Conservation (phyloP, 1,284 basidiomycete species). For the Pseudozyma sp. region DNA sequence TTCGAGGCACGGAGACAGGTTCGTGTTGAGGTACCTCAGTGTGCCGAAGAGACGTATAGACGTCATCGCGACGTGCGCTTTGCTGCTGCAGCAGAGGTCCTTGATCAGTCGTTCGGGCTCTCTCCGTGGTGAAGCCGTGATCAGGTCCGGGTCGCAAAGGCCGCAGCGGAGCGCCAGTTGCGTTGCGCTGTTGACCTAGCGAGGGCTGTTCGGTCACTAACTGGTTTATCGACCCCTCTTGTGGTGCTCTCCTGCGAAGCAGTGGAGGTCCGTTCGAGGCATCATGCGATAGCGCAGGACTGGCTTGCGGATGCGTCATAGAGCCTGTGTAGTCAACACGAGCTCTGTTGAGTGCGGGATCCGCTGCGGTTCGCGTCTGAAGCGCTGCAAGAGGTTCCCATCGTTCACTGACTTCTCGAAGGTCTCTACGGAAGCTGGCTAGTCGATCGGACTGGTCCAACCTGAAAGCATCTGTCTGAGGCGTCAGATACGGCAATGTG, state of each 20-base stretch:
- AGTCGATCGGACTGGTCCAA: background rate
- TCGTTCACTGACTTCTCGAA: background rate
- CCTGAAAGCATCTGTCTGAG: background rate
- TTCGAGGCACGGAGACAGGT: slow-evolving; percentile 11
- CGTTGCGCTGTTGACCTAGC: too few relatives aligned
- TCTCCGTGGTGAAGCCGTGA: background rate
- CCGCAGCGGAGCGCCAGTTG: too few relatives aligned
- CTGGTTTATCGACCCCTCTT: too few relatives aligned
- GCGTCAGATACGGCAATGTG: too few relatives aligned
- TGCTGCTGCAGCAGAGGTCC: background rate
- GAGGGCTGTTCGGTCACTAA: too few relatives aligned
- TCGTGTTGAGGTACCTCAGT: background rate
- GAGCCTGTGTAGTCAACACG: too few relatives aligned
- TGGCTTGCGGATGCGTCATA: too few relatives aligned
- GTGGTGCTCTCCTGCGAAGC: background rate
- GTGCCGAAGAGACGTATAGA: background rate
- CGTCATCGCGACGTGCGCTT: background rate
- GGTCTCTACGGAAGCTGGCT: background rate
- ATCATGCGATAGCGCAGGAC: too few relatives aligned
- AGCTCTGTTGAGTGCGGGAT: too few relatives aligned
- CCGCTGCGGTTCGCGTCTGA: background rate
- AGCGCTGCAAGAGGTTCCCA: background rate
- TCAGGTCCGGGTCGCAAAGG: slow-evolving; percentile 6
- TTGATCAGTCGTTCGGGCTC: background rate
- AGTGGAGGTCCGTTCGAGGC: background rate